Percentiles rank a stretch among this genome's conserved stretches.
These are phyloP conservation scores for Sporobolomyces phaffii DNA, from an alignment of 768 basidiomycete species.

Conservation along the genomic window DNA sequence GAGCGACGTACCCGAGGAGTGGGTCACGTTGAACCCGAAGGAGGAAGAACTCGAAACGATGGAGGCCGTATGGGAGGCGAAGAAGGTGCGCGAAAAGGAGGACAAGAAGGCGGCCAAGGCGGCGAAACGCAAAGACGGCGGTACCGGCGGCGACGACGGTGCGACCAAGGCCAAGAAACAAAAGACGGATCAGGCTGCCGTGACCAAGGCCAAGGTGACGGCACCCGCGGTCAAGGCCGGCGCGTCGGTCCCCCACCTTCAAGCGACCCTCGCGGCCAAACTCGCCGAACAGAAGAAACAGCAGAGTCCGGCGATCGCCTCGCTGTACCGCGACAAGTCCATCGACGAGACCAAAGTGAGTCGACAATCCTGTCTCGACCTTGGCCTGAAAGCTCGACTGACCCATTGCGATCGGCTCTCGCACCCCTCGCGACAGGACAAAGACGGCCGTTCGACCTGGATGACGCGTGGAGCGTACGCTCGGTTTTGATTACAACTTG, in stretches of 20 bases:
- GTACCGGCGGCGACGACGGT: constrained; percentile 43
- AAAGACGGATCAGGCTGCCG: constrained; percentile 26
- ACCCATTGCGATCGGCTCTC: background rate
- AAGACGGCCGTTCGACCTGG: constrained; percentile 34
- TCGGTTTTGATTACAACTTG: constrained; percentile 8
- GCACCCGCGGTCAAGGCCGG: constrained; percentile 32
- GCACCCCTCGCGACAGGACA: constrained; percentile 5
- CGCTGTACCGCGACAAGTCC: constrained; percentile 28
- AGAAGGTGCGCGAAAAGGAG: constrained; percentile 53
- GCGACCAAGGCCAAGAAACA: constrained; percentile 43
- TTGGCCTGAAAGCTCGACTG: background rate
- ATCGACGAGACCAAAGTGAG: constrained; percentile 34
- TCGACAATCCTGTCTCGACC: background rate
- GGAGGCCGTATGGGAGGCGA: constrained; percentile 56
- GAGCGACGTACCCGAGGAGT: constrained; percentile 60
- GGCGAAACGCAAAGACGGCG: constrained; percentile 55
- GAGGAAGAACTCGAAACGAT: constrained; percentile 56
- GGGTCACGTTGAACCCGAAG: constrained; percentile 63
- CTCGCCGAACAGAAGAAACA: constrained; percentile 39
- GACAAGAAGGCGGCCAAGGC: constrained; percentile 51
- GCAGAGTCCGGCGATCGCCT: constrained; percentile 35
- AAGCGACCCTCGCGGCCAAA: constrained; percentile 34
- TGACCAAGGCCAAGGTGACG: background rate
- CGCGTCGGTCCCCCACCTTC: constrained; percentile 25
- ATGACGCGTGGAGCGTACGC: constrained; percentile 34